Base-by-base conservation (phyloP, 1,139 yeast genomes). In the Debaryomyces fabryi region DNA sequence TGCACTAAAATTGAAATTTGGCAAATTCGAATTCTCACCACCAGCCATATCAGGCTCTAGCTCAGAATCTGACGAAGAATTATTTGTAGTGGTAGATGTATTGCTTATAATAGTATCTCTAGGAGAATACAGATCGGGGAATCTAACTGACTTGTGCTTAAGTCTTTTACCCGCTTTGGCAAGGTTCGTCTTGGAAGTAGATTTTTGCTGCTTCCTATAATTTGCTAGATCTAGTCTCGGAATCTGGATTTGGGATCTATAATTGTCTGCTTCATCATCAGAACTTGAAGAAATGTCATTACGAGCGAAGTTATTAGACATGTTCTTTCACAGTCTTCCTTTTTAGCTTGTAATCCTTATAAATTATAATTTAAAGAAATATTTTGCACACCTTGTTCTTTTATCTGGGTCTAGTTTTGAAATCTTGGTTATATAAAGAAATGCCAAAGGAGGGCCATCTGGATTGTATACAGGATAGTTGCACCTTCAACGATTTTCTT, bases 141-240 rank as follows among this genome's bases (percentile, higher is more conserved):
- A 67, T 29, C 71, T 57, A 2, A 67, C 72, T 27, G 59, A 49
- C 46, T 59, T 60, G 36, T 58, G 54, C 63, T 30, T 55, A 54
- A 36, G 65, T 46, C 63, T 69, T 47, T 66, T 65, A 3, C 71
- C 71, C 1, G 75, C 74, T 50, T 71, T 70, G 18, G 66, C 69
- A 16, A 71, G 51, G 48, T 62, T 63, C 13, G 62, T 50, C 24
- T 55, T 58, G 21, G 65, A 53, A 20, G 60, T 48, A 41, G 54
- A 60, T 36, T 59, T 58, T 24, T 66, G 62, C 42, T 65, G 63
- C 48, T 58, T 60, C 44, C 64, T 41, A 54, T 52, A 60, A 56
- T 60, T 55, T 23, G 47, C 57, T 30, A 68, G 51, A 46, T 65
- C 59, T 27, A 70, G 58, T 21, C 60, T 58, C 8, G 74, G 74